These are phyloP conservation scores for Pythium folliculosum DNA, from an alignment of 352 stramenopile genomes.

Conservation along the genomic window DNA sequence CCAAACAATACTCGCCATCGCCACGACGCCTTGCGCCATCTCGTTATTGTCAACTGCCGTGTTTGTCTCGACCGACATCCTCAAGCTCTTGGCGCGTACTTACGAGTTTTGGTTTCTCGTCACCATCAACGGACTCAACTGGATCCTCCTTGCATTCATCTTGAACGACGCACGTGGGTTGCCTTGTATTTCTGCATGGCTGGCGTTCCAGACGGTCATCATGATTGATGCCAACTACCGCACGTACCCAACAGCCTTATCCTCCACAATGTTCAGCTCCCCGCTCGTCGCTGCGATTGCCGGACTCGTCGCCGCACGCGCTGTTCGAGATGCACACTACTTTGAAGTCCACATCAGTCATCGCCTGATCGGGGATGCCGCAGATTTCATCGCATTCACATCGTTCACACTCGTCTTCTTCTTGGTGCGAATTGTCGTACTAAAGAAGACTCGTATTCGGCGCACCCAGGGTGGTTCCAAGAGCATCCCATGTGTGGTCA, in stretches of 20 bases:
- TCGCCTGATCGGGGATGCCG: constrained; percentile 3
- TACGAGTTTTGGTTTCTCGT: constrained; percentile 27
- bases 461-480: not conserved
- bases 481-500: constrained; percentile 13
- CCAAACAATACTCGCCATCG: not conserved
- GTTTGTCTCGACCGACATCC: constrained; percentile 14
- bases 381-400: constrained; percentile 17
- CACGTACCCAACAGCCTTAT: constrained; percentile 10
- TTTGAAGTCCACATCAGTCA: not conserved
- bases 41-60: constrained; percentile 5
- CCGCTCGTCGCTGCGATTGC: constrained; percentile 6
- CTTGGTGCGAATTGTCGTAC: constrained; percentile 1
- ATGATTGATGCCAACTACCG: constrained; percentile 22
- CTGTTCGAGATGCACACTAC: constrained; percentile 8
- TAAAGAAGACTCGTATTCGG: constrained; percentile 14
- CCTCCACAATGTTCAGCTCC: constrained; percentile 6
- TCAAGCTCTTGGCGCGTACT: constrained; percentile 1
- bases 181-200: constrained; percentile 1
- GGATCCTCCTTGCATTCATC: constrained; percentile 9
- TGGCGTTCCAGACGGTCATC: constrained; percentile 13
- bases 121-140: constrained; percentile 16
- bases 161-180: not conserved
- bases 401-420: constrained; percentile 15
- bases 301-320: not conserved
- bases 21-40: not conserved